Base-by-base conservation (phyloP, 2,329 filamentous ascomycete genomes). In the Harringtonia lauricola region DNA sequence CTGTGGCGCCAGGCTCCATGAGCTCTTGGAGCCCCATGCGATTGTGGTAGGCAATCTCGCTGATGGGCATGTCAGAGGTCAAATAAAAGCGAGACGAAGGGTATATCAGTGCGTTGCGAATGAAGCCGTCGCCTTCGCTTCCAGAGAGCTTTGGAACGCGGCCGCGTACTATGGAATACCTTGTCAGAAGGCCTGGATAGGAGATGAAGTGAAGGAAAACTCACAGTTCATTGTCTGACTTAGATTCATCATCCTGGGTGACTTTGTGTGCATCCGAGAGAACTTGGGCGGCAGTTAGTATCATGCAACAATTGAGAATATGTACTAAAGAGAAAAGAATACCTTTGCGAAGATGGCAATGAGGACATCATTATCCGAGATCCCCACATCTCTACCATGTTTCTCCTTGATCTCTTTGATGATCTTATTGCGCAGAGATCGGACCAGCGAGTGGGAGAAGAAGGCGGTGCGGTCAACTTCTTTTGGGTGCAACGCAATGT, bases 141-240 rank as follows among this genome's bases (percentile, higher is more conserved):
- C 41, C 45, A 10, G 37, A 30, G n/a, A 47, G 34, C 17, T 38
- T 17, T 1, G 41, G 41, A 9, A 41, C 13, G 10, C 45, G 45
- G 17, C 45, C 45, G 8, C 45, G 45, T 6, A 47, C 45, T 47
- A 19, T 14, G n/a, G n/a, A n/a, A n/a, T n/a, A n/a, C n/a, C n/a
- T 30, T 4, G 37, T 28, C 14, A 21, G 17, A 9, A 19, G 8
- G 14, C 9, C 14, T 8, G n/a, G n/a, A 10, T 18, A 7, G 17
- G 9, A 36, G 3, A n/a, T 3, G 3, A 18, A 19, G 18, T 6
- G 2, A 35, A 18, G 17, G 8, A 8, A 14, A 8, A 36, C 36
- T 4, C 29, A 46, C 44, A 24, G 19, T 46, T 46, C 15, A 43
- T 21, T 4, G 44, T 28, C 37, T 46, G 44, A 1, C 33, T 36